Base-by-base conservation (phyloP, 2,329 filamentous ascomycete genomes). In the Botrytis fragariae region DNA sequence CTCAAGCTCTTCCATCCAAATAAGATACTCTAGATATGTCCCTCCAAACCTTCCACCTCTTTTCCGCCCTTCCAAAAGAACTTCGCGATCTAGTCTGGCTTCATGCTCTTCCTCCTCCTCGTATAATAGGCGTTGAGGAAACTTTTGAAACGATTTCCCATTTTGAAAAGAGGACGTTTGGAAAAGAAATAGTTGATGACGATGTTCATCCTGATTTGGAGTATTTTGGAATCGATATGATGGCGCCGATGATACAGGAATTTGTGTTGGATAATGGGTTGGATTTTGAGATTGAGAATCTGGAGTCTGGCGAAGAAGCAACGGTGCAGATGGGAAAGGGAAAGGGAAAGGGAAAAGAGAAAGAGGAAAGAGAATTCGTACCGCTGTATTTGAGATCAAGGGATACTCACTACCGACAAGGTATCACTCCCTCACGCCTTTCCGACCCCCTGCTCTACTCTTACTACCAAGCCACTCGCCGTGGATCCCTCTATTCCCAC, bases 241-340 rank as follows among this genome's bases (percentile, higher is more conserved):
- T 9, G 51, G 51, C 57, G 29, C 29, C 57, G 29, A 59, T 59
- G 51, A 59, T 59, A 32, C 54, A 18, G 54, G 29, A 59, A 29
- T 32, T 32, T 2, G 51, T 57, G 51, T 18, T 57, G 51, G 51
- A 57, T 9, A 57, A 57, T 16, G 14, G 51, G 1, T 29, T 57
- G n/a, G 51, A 57, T 57, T n/a, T 29, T 57, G 51, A 57, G 51
- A 29, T 57, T 57, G 51, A 6, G n/a, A 14, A 32, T 18, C 8
- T 29, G 14, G n/a, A 57, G 16, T 7, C 3, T 57, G 51, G 6
- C 5, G 14, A 0, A 32, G 51, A 29, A 4, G 16, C 16, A 57
- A 25, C 0, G 4, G 1, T 0, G 10, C 48, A 9, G 16, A 29
- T 0, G 0, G 2, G 7, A 14, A 57, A 59, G 14, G n/a, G 16